Conservation (phyloP, 768 basidiomycete species). For the Mycena alexandri region DNA sequence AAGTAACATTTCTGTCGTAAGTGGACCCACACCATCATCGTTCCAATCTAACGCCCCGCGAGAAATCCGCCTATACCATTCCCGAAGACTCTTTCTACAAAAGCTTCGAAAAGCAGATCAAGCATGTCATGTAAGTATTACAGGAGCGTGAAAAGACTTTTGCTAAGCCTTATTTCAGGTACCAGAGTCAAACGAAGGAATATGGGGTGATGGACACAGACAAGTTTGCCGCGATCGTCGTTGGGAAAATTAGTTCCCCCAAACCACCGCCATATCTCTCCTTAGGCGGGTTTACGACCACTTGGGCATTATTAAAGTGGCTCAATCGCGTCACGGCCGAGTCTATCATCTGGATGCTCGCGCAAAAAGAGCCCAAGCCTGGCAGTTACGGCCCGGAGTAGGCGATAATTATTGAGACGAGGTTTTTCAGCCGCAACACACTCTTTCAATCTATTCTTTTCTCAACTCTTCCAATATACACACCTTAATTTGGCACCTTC, state of each 20-base stretch:
- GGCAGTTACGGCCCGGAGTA: slow-evolving; percentile 28
- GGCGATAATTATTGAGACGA: too few species aligned
- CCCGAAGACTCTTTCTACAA: slow-evolving; percentile 27
- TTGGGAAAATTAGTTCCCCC: slow-evolving; percentile 9
- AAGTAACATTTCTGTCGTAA: slow-evolving; percentile 35
- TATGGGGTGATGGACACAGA: slow-evolving; percentile 32
- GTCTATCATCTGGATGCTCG: slow-evolving; percentile 11
- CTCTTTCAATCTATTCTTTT: too few species aligned
- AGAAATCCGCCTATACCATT: slow-evolving; percentile 30
- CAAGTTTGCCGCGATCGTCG: slow-evolving; percentile 19
- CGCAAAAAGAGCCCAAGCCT: slow-evolving; percentile 26
- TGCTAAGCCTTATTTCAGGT: slow-evolving; percentile 6
- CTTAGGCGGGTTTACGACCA: slow-evolving; percentile 21
- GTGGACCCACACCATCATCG: background rate
- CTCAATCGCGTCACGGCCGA: slow-evolving; percentile 18
- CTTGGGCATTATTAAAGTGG: slow-evolving; percentile 26
- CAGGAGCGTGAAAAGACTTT: background rate
- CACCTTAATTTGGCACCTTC: too few species aligned
- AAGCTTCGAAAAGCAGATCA: slow-evolving; percentile 28
- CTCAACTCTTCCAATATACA: too few species aligned
- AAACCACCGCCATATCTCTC: slow-evolving; percentile 26
- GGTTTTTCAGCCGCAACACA: too few species aligned
- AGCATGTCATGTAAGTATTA: slow-evolving; percentile 16
- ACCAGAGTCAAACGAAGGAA: slow-evolving; percentile 29
- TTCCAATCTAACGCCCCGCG: background rate